Evolutionary conservation across 73 alveolate genomes (phyloP), one percentile per base, ranked within the genome.

Genomic region (Paramecium caudatum): DNA sequence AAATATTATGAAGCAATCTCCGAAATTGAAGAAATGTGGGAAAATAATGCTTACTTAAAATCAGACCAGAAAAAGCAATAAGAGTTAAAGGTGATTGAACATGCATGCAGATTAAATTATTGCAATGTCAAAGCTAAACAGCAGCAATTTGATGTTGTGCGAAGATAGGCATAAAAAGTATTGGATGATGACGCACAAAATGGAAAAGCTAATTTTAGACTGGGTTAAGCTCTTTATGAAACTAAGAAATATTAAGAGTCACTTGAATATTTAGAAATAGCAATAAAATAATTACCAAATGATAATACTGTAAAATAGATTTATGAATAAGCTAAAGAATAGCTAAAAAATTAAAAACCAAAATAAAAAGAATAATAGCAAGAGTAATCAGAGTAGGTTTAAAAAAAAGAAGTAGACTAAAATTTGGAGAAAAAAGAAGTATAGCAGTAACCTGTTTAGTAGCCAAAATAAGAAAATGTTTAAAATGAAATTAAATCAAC

Each of bases 151-250:
- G 82, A 55, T 65, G 46, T 32, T 25, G 70, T 86, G 16, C 17
- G 36, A 39, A 30, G 46, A 5, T 43, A 86, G 43, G 68, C 90
- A 3, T 19, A 41, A 43, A 61, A 46, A 27, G 88, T 86, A 7
- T 13, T 86, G 25, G 80, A 86, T 0, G 39, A 49, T 39, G 93
- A 86, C 21, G 43, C 17, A 2, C 36, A 55, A 16, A 86, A 86
- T 63, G 27, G 47, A 43, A 94, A 93, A 50, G 98, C 93, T 34
- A 91, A 92, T 82, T 94, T 88, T 46, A 83, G 96, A 91, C 61
- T 92, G 92, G 98, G 96, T 1, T 91, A 93, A 47, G 95, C 96
- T 6, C 81, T 92, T 36, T 91, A 86, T 47, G 93, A 93, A 17
- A 82, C 90, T 82, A 63, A 93, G 45, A 93, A 90, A 85, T 90